A percentile compares a stretch with the other conserved stretches of the same genome.
Evolutionary conservation across 1,284 basidiomycete genomes (phyloP).

Genomic region (Ustilago lituana): DNA sequence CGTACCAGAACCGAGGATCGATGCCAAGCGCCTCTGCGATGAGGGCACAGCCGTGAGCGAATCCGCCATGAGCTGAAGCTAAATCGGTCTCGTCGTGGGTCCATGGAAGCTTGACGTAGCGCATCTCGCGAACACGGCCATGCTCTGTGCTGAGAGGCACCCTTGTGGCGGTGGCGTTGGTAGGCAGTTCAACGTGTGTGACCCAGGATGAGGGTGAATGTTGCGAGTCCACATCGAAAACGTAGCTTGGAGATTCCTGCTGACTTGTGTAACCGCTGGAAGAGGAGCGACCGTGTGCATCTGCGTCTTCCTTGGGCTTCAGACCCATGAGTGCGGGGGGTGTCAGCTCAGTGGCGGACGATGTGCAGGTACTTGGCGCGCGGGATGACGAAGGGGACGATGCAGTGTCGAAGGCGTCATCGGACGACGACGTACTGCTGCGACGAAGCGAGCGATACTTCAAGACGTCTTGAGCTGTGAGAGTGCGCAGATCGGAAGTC

Average conservation of each 20-base stretch:
- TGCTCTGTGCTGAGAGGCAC: conserved; percentile 31
- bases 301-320: conserved; percentile 11
- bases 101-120: conserved; percentile 90
- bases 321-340: conserved; percentile 26
- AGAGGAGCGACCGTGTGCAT: background rate
- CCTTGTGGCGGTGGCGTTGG: conserved; percentile 43
- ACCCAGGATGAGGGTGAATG: conserved; percentile 22
- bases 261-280: conserved; percentile 10
- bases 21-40: conserved; percentile 72
- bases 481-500: conserved; percentile 19
- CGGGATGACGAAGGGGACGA: conserved; percentile 42
- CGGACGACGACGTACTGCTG: conserved; percentile 40
- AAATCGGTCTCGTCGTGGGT: conserved; percentile 73
- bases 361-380: conserved; percentile 45
- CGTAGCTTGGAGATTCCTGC: conserved; percentile 20
- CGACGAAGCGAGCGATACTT: conserved; percentile 37
- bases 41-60: conserved; percentile 55
- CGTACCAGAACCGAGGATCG: conserved; percentile 69
- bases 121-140: conserved; percentile 28
- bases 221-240: conserved; percentile 14
- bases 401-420: conserved; percentile 39
- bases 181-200: conserved; percentile 50
- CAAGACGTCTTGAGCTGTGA: conserved; percentile 35
- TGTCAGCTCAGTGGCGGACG: conserved; percentile 43
- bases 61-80: conserved; percentile 50